These are phyloP conservation scores for Phaeotremella fagi DNA, from an alignment of 768 basidiomycete species.

Conservation along the genomic window DNA sequence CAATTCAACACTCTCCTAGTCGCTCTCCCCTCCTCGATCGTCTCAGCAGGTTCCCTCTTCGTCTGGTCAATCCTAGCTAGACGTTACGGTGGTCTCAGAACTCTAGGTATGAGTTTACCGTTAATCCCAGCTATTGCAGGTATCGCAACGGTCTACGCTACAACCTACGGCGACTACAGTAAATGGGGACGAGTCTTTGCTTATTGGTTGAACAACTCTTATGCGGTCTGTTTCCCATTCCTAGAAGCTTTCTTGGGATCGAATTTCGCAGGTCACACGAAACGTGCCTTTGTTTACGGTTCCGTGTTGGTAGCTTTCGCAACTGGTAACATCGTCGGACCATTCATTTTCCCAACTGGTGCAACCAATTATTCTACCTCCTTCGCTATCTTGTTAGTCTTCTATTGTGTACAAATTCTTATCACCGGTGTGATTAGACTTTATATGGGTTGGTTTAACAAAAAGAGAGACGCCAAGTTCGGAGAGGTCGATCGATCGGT, in stretches of 20 bases:
- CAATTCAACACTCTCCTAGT: constrained; percentile 13
- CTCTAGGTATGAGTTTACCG: constrained; percentile 19
- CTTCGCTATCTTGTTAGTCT: constrained; percentile 19
- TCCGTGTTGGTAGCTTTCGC: constrained; percentile 10
- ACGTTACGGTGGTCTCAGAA: constrained; percentile 15
- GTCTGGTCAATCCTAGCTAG: constrained; percentile 12
- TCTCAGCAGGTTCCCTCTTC: constrained; percentile 14
- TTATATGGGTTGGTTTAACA: constrained; percentile 15
- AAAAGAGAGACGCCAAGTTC: constrained; percentile 4
- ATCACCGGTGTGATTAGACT: constrained; percentile 7
- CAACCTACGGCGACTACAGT: constrained; percentile 18
- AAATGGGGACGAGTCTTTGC: constrained; percentile 19
- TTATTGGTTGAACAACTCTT: constrained; percentile 23
- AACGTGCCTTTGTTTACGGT: constrained; percentile 17
- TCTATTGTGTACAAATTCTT: constrained; percentile 16
- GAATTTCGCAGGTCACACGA: constrained; percentile 21
- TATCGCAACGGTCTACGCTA: constrained; percentile 20
- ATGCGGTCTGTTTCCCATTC: constrained; percentile 19
- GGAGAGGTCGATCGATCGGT: constrained; percentile 8
- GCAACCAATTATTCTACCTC: constrained; percentile 10
- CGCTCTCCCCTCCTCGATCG: constrained; percentile 12
- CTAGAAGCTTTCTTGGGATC: constrained; percentile 13
- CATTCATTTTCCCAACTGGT: constrained; percentile 19
- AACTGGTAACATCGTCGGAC: constrained; percentile 20
- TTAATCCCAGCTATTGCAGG: constrained; percentile 21